Conservation (phyloP, 306 rosid genomes). For the Lupinus albus region DNA sequence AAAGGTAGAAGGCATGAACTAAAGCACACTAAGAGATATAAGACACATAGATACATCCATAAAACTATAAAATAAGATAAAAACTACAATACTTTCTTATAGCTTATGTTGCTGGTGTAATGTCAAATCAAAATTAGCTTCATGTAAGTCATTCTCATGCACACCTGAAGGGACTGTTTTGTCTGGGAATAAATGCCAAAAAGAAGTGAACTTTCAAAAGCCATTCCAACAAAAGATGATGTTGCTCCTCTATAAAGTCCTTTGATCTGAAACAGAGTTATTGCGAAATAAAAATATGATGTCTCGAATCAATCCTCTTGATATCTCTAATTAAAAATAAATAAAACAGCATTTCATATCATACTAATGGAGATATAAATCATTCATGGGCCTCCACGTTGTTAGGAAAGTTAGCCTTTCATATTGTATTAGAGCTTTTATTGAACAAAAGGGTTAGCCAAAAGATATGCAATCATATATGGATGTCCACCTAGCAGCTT, state of each 20-base stretch:
- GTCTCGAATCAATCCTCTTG: conserved; percentile 21
- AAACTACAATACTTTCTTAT: background rate
- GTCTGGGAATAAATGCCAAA: conserved; percentile 50
- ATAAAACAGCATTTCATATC: conserved; percentile 9
- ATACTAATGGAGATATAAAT: conserved; percentile 17
- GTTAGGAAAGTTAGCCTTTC: too few relatives aligned
- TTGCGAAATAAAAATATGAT: conserved; percentile 33
- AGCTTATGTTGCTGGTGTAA: conserved; percentile 17
- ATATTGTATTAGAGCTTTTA: too few relatives aligned
- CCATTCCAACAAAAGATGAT: conserved; percentile 57
- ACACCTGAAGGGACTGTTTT: conserved; percentile 75
- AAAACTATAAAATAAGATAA: conserved; percentile 19
- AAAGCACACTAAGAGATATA: background rate
- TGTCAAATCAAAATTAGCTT: conserved; percentile 37
- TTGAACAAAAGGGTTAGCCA: background rate
- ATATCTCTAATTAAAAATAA: background rate
- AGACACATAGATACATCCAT: conserved; percentile 8
- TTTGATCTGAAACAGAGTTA: conserved; percentile 62
- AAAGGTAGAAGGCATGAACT: background rate
- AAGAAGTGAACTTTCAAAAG: conserved; percentile 67
- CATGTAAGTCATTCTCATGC: conserved; percentile 37
- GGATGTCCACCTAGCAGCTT: conserved; percentile 4
- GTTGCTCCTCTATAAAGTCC: conserved; percentile 98
- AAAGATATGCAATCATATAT: conserved; percentile 17
- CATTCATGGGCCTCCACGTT: background rate